phyloP scores from a whole-genome alignment of 2,329 filamentous ascomycete genomes.

The Fusarium sublunatum region DNA sequence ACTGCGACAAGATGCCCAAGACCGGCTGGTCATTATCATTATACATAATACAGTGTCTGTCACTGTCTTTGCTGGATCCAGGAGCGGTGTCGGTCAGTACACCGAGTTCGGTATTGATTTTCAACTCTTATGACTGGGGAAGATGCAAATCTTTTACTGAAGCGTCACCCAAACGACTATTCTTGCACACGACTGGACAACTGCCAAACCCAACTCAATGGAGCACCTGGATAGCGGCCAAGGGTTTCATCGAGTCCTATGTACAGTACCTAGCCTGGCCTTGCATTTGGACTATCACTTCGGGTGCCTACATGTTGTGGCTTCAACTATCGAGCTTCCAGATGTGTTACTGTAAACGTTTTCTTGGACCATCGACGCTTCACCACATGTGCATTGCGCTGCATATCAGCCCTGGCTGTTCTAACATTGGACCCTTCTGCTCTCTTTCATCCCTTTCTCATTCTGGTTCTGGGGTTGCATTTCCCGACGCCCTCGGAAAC shows the following conservation, averaged over 20 bases:
- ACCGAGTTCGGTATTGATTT: constrained; percentile 36
- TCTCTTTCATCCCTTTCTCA: constrained; percentile 5
- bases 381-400: constrained; percentile 24
- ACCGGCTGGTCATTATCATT: not conserved
- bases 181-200: constrained; percentile 12
- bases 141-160: constrained; percentile 34
- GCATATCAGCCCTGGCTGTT: constrained; percentile 19
- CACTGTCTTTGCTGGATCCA: constrained; percentile 23
- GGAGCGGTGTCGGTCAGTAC: constrained; percentile 35
- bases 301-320: constrained; percentile 11
- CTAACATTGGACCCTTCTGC: constrained; percentile 8
- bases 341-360: not conserved
- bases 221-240: constrained; percentile 5
- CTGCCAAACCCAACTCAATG: constrained; percentile 24
- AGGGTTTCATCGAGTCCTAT: constrained; percentile 14
- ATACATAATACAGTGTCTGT: constrained; percentile 24
- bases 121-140: constrained; percentile 17
- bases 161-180: constrained; percentile 20
- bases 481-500: constrained; percentile 27
- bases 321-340: not conserved
- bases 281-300: constrained; percentile 20
- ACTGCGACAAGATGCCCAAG: constrained; percentile 25
- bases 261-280: constrained; percentile 12
- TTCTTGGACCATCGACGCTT: constrained; percentile 7
- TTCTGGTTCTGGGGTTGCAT: constrained; percentile 23